Percentiles rank a stretch among this genome's conserved stretches.
Evolutionary conservation across 768 basidiomycete species (phyloP).

Genomic region (Tremella fuciformis): DNA sequence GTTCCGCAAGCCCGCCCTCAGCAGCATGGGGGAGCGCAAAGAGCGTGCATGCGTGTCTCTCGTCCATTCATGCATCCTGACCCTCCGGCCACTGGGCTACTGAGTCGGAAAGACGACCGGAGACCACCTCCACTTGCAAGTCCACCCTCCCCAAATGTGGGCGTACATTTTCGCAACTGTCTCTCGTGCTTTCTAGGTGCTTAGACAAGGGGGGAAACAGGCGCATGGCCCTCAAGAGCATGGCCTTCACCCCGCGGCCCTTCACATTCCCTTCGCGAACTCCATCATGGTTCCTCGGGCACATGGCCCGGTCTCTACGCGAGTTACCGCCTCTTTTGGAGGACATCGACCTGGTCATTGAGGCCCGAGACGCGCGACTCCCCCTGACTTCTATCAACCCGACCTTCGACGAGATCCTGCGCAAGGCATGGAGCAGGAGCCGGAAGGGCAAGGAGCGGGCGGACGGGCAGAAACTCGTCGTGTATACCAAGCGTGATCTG

Average conservation of each 20-base stretch:
- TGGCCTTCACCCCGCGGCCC: constrained; percentile 7
- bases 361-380: constrained; percentile 86
- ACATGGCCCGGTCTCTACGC: constrained; percentile 84
- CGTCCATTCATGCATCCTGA: too few relatives aligned
- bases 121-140: too few relatives aligned
- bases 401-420: constrained; percentile 66
- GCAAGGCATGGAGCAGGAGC: constrained; percentile 34
- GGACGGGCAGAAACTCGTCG: constrained; percentile 69
- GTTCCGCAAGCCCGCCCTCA: too few relatives aligned
- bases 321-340: constrained; percentile 72
- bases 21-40: too few relatives aligned
- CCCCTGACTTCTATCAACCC: constrained; percentile 92
- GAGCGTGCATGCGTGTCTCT: too few relatives aligned
- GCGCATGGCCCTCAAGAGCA: not conserved
- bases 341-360: constrained; percentile 72
- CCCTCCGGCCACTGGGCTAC: too few relatives aligned
- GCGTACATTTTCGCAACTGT: too few relatives aligned
- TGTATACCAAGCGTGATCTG: constrained; percentile 89
- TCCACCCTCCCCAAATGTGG: too few relatives aligned
- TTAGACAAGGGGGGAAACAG: too few relatives aligned
- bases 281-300: constrained; percentile 93
- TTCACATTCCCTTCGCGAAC: constrained; percentile 62
- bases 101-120: too few relatives aligned
- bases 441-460: constrained; percentile 12
- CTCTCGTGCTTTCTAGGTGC: too few relatives aligned